Conservation (phyloP, 1,284 basidiomycete species). For the Sporisorium sorghi region DNA sequence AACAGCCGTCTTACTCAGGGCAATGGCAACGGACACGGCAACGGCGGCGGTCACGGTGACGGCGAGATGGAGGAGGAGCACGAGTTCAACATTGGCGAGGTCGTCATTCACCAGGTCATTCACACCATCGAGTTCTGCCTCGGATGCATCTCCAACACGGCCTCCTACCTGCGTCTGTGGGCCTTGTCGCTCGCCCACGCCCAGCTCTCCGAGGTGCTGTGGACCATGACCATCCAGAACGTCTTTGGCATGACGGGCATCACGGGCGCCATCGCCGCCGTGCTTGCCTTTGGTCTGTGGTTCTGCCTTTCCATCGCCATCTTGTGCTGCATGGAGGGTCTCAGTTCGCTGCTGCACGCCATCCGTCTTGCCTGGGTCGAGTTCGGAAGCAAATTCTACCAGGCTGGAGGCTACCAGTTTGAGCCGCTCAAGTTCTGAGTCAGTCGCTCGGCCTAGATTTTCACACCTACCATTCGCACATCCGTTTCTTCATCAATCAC, state of each 20-base stretch:
- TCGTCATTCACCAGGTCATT: conserved; percentile 95
- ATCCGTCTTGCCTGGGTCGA: conserved; percentile 98
- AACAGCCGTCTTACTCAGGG: conserved; percentile 66
- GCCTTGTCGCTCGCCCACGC: conserved; percentile 97
- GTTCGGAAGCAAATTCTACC: conserved; percentile 95
- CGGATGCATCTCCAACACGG: conserved; percentile 98
- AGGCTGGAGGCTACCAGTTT: conserved; percentile 81
- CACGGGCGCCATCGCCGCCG: conserved; percentile 74
- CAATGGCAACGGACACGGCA: conserved; percentile 76
- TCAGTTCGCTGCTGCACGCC: conserved; percentile 85
- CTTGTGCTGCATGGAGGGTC: conserved; percentile 88
- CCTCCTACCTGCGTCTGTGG: conserved; percentile 98
- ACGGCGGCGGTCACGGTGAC: conserved; percentile 79
- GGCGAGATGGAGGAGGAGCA: conserved; percentile 74
- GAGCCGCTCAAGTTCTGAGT: conserved; percentile 60
- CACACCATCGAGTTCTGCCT: conserved; percentile 85
- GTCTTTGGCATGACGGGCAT: conserved; percentile 71
- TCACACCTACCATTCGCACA: neutral
- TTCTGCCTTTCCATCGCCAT: conserved; percentile 79
- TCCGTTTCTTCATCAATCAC: neutral
- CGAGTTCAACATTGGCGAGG: conserved; percentile 85
- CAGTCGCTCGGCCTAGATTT: neutral
- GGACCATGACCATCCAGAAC: conserved; percentile 69
- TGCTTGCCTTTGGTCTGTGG: conserved; percentile 82
- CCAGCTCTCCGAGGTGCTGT: conserved; percentile 88